Evolutionary conservation across 1,284 basidiomycete genomes (phyloP).

Genomic region (Mycena sp.): DNA sequence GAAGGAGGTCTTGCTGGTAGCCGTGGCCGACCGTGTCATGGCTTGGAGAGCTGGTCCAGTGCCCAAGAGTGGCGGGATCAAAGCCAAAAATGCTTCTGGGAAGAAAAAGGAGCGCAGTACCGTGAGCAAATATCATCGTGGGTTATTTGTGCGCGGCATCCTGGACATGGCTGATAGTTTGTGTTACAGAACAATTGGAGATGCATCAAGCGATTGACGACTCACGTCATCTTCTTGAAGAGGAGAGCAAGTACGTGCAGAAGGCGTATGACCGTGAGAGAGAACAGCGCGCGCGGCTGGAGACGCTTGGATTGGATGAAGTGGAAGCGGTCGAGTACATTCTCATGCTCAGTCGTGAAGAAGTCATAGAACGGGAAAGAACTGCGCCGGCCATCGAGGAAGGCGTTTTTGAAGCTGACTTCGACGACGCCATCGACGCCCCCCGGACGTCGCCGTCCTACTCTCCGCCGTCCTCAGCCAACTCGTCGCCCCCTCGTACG

Average conservation of each 20-base stretch:
- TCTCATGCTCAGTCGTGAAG: constrained; percentile 87
- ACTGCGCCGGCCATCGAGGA: constrained; percentile 48
- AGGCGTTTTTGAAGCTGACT: constrained; percentile 66
- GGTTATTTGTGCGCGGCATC: constrained; percentile 51
- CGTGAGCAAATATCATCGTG: constrained; percentile 58
- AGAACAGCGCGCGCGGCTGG: constrained; percentile 65
- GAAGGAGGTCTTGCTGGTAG: constrained; percentile 69
- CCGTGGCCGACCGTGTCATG: constrained; percentile 71
- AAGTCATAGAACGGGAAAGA: constrained; percentile 51
- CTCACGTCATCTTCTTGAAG: constrained; percentile 60
- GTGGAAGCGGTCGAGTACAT: constrained; percentile 84
- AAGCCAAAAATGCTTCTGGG: constrained; percentile 39
- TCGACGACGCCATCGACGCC: constrained; percentile 52
- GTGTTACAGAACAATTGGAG: constrained; percentile 67
- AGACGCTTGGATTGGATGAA: constrained; percentile 79
- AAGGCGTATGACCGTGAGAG: constrained; percentile 57
- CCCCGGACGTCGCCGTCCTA: not conserved
- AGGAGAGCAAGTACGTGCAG: constrained; percentile 52
- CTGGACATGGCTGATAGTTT: constrained; percentile 34
- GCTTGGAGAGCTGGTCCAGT: constrained; percentile 74
- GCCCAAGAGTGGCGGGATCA: constrained; percentile 46
- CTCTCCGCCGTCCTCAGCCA: constrained; percentile 13
- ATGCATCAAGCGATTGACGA: constrained; percentile 73
- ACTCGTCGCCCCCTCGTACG: constrained; percentile 23
- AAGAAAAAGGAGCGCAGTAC: constrained; percentile 49